A percentile compares a stretch with the other conserved stretches of the same genome.
These are phyloP conservation scores for Pichia sp. DNA, from an alignment of 1,139 yeast genomes.

Conservation along the genomic window DNA sequence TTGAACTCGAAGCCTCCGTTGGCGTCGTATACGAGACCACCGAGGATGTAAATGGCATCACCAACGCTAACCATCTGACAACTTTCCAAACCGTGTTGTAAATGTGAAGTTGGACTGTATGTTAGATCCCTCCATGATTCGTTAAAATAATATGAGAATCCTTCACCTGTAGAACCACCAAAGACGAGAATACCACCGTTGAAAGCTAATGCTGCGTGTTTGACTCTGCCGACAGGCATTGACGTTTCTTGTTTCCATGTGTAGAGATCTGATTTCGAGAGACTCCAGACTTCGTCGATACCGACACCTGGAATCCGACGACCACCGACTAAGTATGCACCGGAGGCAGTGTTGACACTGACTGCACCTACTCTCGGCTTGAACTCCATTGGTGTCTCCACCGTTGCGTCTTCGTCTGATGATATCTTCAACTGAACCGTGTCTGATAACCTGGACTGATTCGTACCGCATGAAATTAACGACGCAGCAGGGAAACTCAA, in stretches of 20 bases:
- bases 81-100: constrained; percentile 1
- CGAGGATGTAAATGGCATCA: constrained; percentile 47
- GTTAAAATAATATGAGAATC: constrained; percentile 13
- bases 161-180: constrained; percentile 44
- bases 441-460: constrained; percentile 42
- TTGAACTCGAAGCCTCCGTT: constrained; percentile 35
- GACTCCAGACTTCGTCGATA: constrained; percentile 42
- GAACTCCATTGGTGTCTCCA: constrained; percentile 14
- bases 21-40: constrained; percentile 46
- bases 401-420: background rate
- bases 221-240: constrained; percentile 46
- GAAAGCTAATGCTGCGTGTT: constrained; percentile 48
- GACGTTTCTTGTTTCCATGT: constrained; percentile 40
- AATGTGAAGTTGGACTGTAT: background rate
- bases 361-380: constrained; percentile 63
- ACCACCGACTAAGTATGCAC: constrained; percentile 60
- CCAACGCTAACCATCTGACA: constrained; percentile 1
- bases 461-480: constrained; percentile 55
- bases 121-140: constrained; percentile 13
- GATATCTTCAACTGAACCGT: constrained; percentile 22
- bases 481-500: constrained; percentile 40
- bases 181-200: constrained; percentile 44
- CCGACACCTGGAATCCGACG: constrained; percentile 57
- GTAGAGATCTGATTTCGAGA: constrained; percentile 9
- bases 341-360: constrained; percentile 35